Evolutionary conservation across 1,139 yeast genomes (phyloP), one percentile per base, ranked within the genome.

Genomic region (Komagataea norvegica): DNA sequence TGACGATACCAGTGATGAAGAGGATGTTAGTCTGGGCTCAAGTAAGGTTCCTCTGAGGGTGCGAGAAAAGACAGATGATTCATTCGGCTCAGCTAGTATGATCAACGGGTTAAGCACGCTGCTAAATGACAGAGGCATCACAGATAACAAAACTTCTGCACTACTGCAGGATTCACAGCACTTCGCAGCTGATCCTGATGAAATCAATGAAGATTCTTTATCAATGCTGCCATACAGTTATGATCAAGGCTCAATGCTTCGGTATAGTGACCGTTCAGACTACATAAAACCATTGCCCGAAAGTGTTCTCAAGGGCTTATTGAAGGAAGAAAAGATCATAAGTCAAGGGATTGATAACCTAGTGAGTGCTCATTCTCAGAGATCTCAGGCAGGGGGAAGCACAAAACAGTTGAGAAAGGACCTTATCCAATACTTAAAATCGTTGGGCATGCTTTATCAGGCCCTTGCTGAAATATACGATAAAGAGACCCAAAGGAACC

Each of bases 381-480:
- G 46, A 8, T 48, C 52, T 3, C 25, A 31, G 15, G 44, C 44
- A 11, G 57, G 56, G 0, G 25, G 41, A 20, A 48, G 49, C 33
- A 43, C 55, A 0, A 42, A 28, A 25, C 15, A 34, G 2, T 34
- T 50, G 9, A 42, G 57, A 17, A 32, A 27, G 6, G 42, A 41
- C 18, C 41, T 51, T 6, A 29, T 42, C 2, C 41, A 41, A 5
- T 38, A 45, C 17, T 46, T 51, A 29, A 44, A 40, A 28, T 42
- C 47, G 8, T 26, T 49, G 20, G 34, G 34, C 3, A 31, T 44
- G 31, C 29, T 65, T 29, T 65, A 68, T 44, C 67, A 67, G 38
- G 67, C 79, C 1, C 61, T 74, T 41, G 59, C 62, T 40, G 84
- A 77, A 49, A 55, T 76, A 1, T 77, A 76, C 48, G 49, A 58